Base-by-base conservation (phyloP, 139 green algal species). In the Chlorella sorokiniana region DNA sequence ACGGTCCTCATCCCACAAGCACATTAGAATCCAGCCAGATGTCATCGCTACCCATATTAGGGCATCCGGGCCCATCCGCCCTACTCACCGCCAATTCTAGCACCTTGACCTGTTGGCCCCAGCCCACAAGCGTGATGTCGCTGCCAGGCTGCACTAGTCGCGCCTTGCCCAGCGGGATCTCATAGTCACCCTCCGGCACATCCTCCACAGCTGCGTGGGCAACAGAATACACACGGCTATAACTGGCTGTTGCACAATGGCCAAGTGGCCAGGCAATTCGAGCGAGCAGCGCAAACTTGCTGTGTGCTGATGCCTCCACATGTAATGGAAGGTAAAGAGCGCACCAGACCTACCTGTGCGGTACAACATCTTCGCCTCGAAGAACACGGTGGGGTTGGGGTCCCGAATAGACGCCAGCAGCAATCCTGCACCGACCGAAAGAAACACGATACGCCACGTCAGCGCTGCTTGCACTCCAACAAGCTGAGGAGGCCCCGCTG, bases 291-390 rank as follows among this genome's bases (percentile, higher is more conserved):
- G n/a, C n/a, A n/a, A n/a, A n/a, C n/a, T n/a, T n/a, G n/a, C n/a
- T n/a, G n/a, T n/a, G n/a, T n/a, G n/a, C n/a, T n/a, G n/a, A n/a
- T n/a, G n/a, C n/a, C n/a, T n/a, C n/a, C n/a, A n/a, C n/a, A n/a
- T n/a, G n/a, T n/a, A n/a, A n/a, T n/a, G n/a, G n/a, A n/a, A n/a
- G n/a, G n/a, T n/a, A n/a, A n/a, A n/a, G n/a, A n/a, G n/a, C n/a
- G 11, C 29, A 64, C 22, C 4, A 48, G 10, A 22, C 23, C 38
- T 44, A 69, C 78, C 9, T 94, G 94, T 95, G 29, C 95, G 92
- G 83, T 98, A 98, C 90, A 96, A 79, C 88, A 97, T 96, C 86
- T 98, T 98, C 20, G 95, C 93, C 83, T 98, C 95, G 23, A 98
- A 94, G 86, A 98, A 98, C 0, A 98, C 77, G 6, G 93, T 91